Conservation (phyloP, 805 yeast genomes). For the Tetrapisispora namnaoensis region DNA sequence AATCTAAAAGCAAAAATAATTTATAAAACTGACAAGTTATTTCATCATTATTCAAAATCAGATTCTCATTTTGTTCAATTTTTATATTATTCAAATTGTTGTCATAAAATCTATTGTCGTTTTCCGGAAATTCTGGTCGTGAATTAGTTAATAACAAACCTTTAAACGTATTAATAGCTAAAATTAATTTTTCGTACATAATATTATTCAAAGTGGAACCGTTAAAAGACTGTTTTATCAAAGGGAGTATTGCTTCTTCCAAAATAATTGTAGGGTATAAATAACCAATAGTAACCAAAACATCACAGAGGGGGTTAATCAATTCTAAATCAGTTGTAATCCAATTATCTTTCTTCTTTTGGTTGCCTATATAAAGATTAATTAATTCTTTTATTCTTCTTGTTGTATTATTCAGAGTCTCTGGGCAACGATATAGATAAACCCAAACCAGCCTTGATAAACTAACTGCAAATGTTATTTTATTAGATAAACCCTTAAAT, state of each 20-base stretch:
- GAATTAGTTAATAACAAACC: slow-evolving; percentile 59
- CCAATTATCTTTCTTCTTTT: slow-evolving; percentile 73
- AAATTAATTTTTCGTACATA: slow-evolving; percentile 57
- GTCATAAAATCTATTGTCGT: slow-evolving; percentile 26
- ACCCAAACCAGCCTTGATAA: slow-evolving; percentile 81
- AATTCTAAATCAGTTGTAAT: slow-evolving; percentile 51
- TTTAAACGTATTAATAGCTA: slow-evolving; percentile 63
- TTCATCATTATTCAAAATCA: slow-evolving; percentile 52
- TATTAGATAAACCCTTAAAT: slow-evolving; percentile 45
- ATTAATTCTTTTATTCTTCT: slow-evolving; percentile 63
- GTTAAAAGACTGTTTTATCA: slow-evolving; percentile 53
- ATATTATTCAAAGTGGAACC: slow-evolving; percentile 50
- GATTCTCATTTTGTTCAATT: slow-evolving; percentile 23
- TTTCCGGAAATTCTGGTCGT: slow-evolving; percentile 67
- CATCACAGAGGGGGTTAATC: slow-evolving; percentile 57
- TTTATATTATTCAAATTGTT: slow-evolving; percentile 28
- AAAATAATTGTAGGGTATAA: slow-evolving; percentile 69
- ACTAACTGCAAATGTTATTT: slow-evolving; percentile 52
- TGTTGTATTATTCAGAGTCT: slow-evolving; percentile 78
- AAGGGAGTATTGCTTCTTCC: slow-evolving; percentile 66
- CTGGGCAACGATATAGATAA: slow-evolving; percentile 74
- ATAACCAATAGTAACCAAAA: slow-evolving; percentile 69
- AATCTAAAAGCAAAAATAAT: slow-evolving; percentile 51
- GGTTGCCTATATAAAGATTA: slow-evolving; percentile 43
- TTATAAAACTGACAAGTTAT: slow-evolving; percentile 49